A percentile compares a stretch with the other conserved stretches of the same genome.
Conservation (phyloP, 2,329 filamentous ascomycete species). For the Diplocarpon mali region DNA sequence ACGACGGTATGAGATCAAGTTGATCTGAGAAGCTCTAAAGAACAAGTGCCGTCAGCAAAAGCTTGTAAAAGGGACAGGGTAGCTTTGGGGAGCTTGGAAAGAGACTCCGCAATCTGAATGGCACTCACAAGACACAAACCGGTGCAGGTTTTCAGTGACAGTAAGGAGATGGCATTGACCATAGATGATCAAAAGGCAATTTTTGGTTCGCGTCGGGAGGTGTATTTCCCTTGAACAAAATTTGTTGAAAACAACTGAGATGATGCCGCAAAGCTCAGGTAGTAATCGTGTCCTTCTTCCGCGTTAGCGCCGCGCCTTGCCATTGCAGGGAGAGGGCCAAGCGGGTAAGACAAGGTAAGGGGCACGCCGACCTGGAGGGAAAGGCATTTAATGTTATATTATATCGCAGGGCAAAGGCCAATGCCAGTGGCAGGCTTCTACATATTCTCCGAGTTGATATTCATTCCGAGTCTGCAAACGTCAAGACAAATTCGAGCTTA, state of each 20-base stretch:
- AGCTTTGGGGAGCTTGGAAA: conserved; percentile 3
- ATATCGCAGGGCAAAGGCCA: no score
- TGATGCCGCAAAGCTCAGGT: background rate
- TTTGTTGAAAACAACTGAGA: background rate
- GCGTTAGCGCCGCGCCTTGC: background rate
- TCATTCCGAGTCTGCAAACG: no score
- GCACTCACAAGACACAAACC: conserved; percentile 7
- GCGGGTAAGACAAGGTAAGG: background rate
- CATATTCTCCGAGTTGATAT: no score
- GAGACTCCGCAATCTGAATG: background rate
- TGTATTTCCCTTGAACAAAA: conserved; percentile 6
- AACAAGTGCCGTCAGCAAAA: conserved; percentile 13
- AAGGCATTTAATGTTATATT: no score
- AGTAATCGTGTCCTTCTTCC: conserved; percentile 11
- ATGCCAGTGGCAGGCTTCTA: no score
- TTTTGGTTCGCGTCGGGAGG: conserved; percentile 4
- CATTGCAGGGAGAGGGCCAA: background rate
- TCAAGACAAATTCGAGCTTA: no score
- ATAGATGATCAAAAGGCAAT: conserved; percentile 19
- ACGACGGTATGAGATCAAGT: conserved; percentile 8
- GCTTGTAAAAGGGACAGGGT: conserved; percentile 4
- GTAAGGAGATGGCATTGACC: conserved; percentile 23
- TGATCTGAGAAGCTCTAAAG: conserved; percentile 9
- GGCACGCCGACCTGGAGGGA: no score
- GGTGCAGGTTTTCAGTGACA: conserved; percentile 13